Evolutionary conservation across 257 asterid genomes (phyloP).

Genomic region (Euphrasia confusa): DNA sequence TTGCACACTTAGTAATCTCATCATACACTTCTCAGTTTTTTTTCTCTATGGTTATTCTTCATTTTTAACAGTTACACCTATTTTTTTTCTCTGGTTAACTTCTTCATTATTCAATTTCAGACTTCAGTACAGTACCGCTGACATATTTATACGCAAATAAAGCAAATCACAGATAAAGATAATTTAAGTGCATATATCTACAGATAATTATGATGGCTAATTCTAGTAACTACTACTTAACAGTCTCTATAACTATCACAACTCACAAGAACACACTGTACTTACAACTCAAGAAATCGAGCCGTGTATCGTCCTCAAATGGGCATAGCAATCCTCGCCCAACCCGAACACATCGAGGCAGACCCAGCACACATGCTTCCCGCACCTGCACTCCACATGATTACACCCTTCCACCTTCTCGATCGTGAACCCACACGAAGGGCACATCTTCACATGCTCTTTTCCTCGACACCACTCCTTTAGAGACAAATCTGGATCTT

Average conservation of each 20-base stretch:
- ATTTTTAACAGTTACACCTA: too few species aligned
- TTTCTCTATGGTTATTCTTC: too few species aligned
- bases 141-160: not conserved
- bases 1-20: too few species aligned
- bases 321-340: conserved; percentile 62
- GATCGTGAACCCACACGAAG: conserved; percentile 58
- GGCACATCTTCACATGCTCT: conserved; percentile 73
- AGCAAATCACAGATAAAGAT: too few species aligned
- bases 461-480: conserved; percentile 74
- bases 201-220: not conserved
- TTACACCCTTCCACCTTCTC: conserved; percentile 97
- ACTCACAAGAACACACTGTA: not conserved
- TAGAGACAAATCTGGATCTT: conserved; percentile 71
- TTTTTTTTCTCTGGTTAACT: too few species aligned
- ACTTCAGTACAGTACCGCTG: too few species aligned
- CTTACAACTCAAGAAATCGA: conserved; percentile 28
- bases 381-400: conserved; percentile 75
- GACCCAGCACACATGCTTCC: conserved; percentile 83
- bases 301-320: conserved; percentile 58
- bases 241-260: not conserved
- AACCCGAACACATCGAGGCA: conserved; percentile 52
- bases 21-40: too few species aligned
- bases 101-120: too few species aligned
- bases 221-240: too few species aligned
- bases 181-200: conserved; percentile 5